Evolutionary conservation across 2,329 filamentous ascomycete species (phyloP).

Genomic region (Diaporthe sp.): DNA sequence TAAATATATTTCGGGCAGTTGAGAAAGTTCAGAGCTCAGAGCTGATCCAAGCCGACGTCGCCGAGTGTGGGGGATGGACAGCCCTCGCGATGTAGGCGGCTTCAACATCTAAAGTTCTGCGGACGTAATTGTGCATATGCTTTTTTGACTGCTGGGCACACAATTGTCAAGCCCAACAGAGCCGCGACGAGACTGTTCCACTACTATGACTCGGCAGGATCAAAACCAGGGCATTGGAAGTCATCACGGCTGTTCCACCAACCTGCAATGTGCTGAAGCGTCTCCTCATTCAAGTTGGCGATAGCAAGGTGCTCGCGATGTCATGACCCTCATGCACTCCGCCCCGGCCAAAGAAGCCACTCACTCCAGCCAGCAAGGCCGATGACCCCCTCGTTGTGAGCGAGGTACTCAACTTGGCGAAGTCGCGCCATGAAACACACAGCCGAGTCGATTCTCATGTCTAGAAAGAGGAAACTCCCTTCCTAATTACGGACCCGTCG

Average conservation of each 20-base stretch:
- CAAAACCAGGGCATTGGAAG: background rate
- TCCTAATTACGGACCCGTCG: background rate
- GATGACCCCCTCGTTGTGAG: background rate
- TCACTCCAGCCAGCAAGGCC: background rate
- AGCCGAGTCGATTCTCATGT: background rate
- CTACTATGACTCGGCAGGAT: background rate
- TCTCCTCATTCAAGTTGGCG: background rate
- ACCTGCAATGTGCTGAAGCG: background rate
- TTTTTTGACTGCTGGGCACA: no score
- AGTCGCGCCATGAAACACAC: no score
- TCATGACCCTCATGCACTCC: background rate
- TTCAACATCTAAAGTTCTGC: no score
- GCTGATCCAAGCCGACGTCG: background rate
- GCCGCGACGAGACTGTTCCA: background rate
- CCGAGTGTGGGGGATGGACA: no score
- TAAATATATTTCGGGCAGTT: background rate
- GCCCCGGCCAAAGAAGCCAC: background rate
- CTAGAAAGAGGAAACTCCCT: background rate
- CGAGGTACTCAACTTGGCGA: no score
- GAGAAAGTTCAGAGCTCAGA: background rate
- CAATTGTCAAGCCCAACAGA: background rate
- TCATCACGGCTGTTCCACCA: background rate
- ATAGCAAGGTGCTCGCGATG: background rate
- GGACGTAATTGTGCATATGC: no score
- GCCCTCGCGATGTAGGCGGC: background rate